Evolutionary conservation across 2,329 filamentous ascomycete species (phyloP), one percentile per base, ranked within the genome.

Genomic region (Paraphoma chrysanthemicola): DNA sequence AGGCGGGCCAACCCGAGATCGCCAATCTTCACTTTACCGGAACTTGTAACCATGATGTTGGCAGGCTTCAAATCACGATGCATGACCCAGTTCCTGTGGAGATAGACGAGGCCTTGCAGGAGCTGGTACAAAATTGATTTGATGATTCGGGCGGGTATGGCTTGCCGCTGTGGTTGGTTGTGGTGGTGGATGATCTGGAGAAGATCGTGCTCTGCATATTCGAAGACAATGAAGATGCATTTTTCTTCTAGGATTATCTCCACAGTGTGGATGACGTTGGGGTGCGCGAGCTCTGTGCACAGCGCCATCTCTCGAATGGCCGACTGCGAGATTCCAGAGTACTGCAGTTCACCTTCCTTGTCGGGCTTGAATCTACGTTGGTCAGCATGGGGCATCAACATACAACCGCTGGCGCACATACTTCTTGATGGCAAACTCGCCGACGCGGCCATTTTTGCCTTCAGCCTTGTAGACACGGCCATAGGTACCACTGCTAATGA

Each of bases 171-270:
- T 55, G 93, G 90, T 75, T 97, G 90, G 1, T 91, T 96, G 78
- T 99, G 95, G 74, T 98, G 93, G 75, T 99, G 95, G 66, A 99
- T 97, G 74, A 99, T 98, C 77, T 99, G 95, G 4, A 99, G 83
- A 38, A 99, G 81, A 77, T 99, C 95, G 77, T 99, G 95, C 78
- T 99, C 95, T 65, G 95, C 95, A 76, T 97, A 99, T 77, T 98
- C 95, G 68, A 99, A 98, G 1, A 99, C 93, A 90, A 99, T 99
- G 79, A 93, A 99, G 75, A 99, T 98, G 80, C 93, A 97, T 81
- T 98, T 98, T 77, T 97, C 93, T 79, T 99, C 94, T 3, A 99
- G 84, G 69, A 99, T 97, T 70, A 97, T 98, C 78, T 99, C 95
- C 59, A 94, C 88, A 1, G 97, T 86, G 56, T 90, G 88, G 64